These are phyloP conservation scores for Exserohilum turcica DNA, from an alignment of 2,329 filamentous ascomycete species.

Conservation along the genomic window DNA sequence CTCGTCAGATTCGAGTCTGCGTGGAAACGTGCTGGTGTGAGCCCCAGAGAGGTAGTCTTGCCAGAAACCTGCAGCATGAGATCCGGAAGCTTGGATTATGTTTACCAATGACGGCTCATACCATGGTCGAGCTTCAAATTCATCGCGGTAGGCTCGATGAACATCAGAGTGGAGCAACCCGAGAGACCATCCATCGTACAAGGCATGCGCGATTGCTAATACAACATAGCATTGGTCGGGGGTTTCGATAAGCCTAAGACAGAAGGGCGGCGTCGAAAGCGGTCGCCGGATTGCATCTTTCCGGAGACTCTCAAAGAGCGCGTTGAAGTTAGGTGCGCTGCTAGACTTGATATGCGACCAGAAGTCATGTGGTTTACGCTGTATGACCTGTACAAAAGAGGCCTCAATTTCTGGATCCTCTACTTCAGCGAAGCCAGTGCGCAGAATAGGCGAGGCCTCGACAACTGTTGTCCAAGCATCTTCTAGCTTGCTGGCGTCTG, in stretches of 20 bases:
- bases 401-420: constrained; percentile 62
- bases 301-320: constrained; percentile 41
- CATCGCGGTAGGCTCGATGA: constrained; percentile 63
- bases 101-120: constrained; percentile 62
- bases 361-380: constrained; percentile 39
- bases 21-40: constrained; percentile 47
- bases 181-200: constrained; percentile 90
- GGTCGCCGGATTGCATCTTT: constrained; percentile 37
- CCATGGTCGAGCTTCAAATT: constrained; percentile 50
- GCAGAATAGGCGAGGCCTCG: constrained; percentile 68
- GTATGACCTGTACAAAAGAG: constrained; percentile 63
- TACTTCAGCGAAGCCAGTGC: constrained; percentile 73
- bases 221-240: constrained; percentile 52
- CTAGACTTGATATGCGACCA: constrained; percentile 37
- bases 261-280: constrained; percentile 30
- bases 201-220: constrained; percentile 80
- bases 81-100: constrained; percentile 56
- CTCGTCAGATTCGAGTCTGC: neutral
- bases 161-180: constrained; percentile 74
- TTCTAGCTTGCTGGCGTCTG: constrained; percentile 63
- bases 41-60: constrained; percentile 65
- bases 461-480: constrained; percentile 68
- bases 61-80: constrained; percentile 70
- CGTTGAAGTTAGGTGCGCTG: constrained; percentile 35
- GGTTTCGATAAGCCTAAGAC: constrained; percentile 48